Percentiles rank a stretch among this genome's conserved stretches.
Evolutionary conservation across 2,329 filamentous ascomycete genomes (phyloP).

Genomic region (Alternaria arbusti): DNA sequence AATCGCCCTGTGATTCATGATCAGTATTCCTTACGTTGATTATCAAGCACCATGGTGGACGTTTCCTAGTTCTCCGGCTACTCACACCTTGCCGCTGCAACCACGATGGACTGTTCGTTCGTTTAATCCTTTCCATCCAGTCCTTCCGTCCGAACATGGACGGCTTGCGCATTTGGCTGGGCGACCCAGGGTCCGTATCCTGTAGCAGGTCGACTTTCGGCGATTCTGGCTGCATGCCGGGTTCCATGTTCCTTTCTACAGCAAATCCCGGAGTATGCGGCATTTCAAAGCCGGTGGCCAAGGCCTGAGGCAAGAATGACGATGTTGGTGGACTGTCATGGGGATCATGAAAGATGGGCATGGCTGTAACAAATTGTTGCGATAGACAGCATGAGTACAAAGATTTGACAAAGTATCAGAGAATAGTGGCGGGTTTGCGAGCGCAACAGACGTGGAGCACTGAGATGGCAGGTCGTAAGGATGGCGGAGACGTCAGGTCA

Average conservation of each 20-base stretch:
- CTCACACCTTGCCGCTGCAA: slow-evolving; percentile 62
- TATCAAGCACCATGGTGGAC: background rate
- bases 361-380: slow-evolving; percentile 27
- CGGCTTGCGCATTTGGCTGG: slow-evolving; percentile 32
- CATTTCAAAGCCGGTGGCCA: slow-evolving; percentile 22
- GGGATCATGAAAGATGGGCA: slow-evolving; percentile 51
- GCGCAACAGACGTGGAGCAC: slow-evolving; percentile 23
- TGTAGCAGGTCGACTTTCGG: slow-evolving; percentile 2
- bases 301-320: slow-evolving; percentile 21
- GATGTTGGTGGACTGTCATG: slow-evolving; percentile 34
- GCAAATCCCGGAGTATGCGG: slow-evolving; percentile 16
- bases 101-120: slow-evolving; percentile 78
- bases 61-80: slow-evolving; percentile 1
- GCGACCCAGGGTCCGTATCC: slow-evolving; percentile 21
- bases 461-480: slow-evolving; percentile 25
- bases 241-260: slow-evolving; percentile 12
- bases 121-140: slow-evolving; percentile 84
- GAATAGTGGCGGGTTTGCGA: slow-evolving; percentile 15
- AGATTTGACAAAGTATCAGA: slow-evolving; percentile 3
- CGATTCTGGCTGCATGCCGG: slow-evolving; percentile 11
- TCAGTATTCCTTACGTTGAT: slow-evolving; percentile 19
- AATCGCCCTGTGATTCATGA: slow-evolving; percentile 21
- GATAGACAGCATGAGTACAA: slow-evolving; percentile 34
- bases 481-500: slow-evolving; percentile 35
- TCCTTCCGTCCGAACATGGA: slow-evolving; percentile 68